phyloP scores from a whole-genome alignment of 306 rosid species.

The Begonia peltatifolia region DNA sequence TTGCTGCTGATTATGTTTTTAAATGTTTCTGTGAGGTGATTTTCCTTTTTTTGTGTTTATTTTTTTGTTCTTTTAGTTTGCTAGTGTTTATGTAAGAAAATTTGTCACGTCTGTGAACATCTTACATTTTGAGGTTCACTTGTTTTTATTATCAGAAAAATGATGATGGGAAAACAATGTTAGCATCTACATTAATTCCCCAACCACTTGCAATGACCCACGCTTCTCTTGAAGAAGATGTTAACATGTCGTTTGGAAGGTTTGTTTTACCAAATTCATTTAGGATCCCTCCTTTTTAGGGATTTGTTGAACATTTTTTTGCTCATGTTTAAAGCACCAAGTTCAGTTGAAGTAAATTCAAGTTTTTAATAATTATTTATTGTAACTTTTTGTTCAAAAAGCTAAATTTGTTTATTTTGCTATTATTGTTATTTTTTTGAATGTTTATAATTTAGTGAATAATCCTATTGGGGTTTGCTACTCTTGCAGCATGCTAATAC shows the following conservation, averaged over 20 bases:
- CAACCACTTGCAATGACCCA: constrained; percentile 64
- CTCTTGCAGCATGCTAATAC: constrained; percentile 72
- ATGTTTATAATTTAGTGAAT: constrained; percentile 7
- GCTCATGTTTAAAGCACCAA: not conserved
- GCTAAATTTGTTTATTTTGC: too few species aligned
- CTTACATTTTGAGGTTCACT: too few species aligned
- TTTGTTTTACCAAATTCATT: constrained; percentile 23
- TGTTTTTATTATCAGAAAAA: constrained; percentile 44
- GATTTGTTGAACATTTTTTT: too few species aligned
- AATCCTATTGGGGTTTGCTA: constrained; percentile 12
- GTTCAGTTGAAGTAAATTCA: constrained; percentile 5
- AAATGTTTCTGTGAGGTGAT: constrained; percentile 88
- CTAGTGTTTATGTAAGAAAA: too few species aligned
- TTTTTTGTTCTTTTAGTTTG: not conserved
- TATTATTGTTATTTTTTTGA: not conserved
- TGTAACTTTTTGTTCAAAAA: not conserved
- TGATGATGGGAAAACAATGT: constrained; percentile 72
- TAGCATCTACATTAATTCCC: constrained; percentile 87
- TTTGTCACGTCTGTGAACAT: too few species aligned
- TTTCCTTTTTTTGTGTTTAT: constrained; percentile 5
- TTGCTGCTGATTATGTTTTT: constrained; percentile 84
- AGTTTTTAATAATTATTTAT: constrained; percentile 7
- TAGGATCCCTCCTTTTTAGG: constrained; percentile 7
- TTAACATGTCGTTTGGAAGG: constrained; percentile 97
- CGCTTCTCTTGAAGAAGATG: constrained; percentile 66